phyloP scores from a whole-genome alignment of 495 filamentous ascomycete genomes.

The Xylaria sp. region DNA sequence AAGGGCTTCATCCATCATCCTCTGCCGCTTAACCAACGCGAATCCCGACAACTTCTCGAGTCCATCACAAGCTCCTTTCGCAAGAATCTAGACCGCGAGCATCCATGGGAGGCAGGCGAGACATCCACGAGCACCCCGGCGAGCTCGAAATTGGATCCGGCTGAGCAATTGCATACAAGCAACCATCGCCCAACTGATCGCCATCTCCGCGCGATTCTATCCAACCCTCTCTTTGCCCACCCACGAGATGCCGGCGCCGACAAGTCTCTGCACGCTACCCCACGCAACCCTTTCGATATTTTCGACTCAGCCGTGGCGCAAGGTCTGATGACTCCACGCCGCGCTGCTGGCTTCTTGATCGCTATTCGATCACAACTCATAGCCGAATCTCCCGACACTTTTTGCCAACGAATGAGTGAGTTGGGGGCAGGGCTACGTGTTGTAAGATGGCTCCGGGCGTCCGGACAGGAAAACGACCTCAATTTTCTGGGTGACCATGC shows the following conservation, averaged over 20 bases:
- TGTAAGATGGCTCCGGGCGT: conserved; percentile 59
- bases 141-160: conserved; percentile 32
- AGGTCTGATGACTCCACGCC: conserved; percentile 53
- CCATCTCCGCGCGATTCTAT: conserved; percentile 70
- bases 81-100: conserved; percentile 70
- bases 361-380: conserved; percentile 41
- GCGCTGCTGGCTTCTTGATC: conserved; percentile 50
- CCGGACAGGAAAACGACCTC: conserved; percentile 48
- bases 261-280: not conserved
- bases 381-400: conserved; percentile 34
- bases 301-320: conserved; percentile 48
- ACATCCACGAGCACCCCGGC: conserved; percentile 30
- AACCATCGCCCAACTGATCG: conserved; percentile 49
- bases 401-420: conserved; percentile 41
- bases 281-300: conserved; percentile 39
- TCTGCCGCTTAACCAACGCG: conserved; percentile 66
- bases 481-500: conserved; percentile 41
- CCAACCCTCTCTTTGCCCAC: conserved; percentile 67
- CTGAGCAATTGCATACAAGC: conserved; percentile 24
- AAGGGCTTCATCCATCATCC: conserved; percentile 70
- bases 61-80: conserved; percentile 80
- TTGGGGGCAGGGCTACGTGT: conserved; percentile 53
- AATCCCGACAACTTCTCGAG: conserved; percentile 72
- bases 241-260: conserved; percentile 10
- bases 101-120: conserved; percentile 52